Percentiles rank a stretch among this genome's conserved stretches.
phyloP scores from a whole-genome alignment of 1,139 yeast species.

The Hyphopichia fennica region DNA sequence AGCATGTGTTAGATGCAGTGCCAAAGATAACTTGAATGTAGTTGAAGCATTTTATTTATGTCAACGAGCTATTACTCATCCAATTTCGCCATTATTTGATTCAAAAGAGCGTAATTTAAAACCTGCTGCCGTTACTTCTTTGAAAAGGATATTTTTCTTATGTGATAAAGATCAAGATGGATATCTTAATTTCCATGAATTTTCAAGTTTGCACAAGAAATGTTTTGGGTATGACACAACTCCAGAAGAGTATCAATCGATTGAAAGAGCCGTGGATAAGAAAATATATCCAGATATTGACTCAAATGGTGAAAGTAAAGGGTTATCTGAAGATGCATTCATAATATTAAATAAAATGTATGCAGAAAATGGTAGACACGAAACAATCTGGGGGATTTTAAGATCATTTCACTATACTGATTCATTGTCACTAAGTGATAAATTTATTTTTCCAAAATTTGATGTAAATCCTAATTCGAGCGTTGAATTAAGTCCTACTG shows the following conservation, averaged over 20 bases:
- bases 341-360: conserved; percentile 72
- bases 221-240: conserved; percentile 61
- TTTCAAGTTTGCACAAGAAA: conserved; percentile 64
- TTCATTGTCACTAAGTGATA: conserved; percentile 79
- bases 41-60: conserved; percentile 88
- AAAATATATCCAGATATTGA: conserved; percentile 25
- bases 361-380: conserved; percentile 91
- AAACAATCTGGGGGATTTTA: conserved; percentile 92
- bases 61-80: conserved; percentile 88
- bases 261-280: conserved; percentile 23
- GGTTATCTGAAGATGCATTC: conserved; percentile 76
- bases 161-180: conserved; percentile 94
- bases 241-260: conserved; percentile 29
- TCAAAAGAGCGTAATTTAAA: conserved; percentile 85
- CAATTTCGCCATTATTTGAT: conserved; percentile 91
- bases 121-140: conserved; percentile 72
- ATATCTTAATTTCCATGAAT: conserved; percentile 65
- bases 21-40: conserved; percentile 77
- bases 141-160: conserved; percentile 77
- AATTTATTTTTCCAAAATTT: conserved; percentile 70
- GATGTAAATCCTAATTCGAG: conserved; percentile 78
- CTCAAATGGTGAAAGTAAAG: conserved; percentile 27
- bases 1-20: conserved; percentile 85
- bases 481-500: conserved; percentile 91
- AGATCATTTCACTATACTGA: conserved; percentile 89